Evolutionary conservation across 1,284 basidiomycete species (phyloP), one percentile per base, ranked within the genome.

Genomic region (Vanrija pseudolonga): DNA sequence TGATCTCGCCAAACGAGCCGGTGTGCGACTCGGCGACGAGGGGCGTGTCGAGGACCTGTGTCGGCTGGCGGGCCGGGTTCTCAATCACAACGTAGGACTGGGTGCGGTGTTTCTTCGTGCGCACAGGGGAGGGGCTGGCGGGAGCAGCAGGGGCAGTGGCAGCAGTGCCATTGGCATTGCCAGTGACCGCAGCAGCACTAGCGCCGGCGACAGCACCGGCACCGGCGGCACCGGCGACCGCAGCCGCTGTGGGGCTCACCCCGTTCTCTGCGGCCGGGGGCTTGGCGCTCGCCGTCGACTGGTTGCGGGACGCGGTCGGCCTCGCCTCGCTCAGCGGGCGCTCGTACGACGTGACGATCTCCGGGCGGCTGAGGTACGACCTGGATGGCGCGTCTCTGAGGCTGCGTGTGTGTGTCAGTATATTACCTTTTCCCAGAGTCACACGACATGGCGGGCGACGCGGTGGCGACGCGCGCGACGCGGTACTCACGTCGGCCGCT

Each of bases 361-460:
- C 53, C 45, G 45, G 47, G 11, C 47, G 43, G 46, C 68, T 66
- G 62, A 67, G 57, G 61, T 76, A 76, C 7, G 73, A 74, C 26
- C 73, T 61, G 4, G 73, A 74, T 15, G 68, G 68, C 36, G 63
- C 39, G 9, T 67, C 50, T 26, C 44, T 26, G 15, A 65, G 19
- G 5, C 60, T 61, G 42, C 6, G 18, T 37, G 12, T 26, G 38
- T 26, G 7, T 19, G 42, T 20, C 8, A 23, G 38, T 26, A 14
- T 46, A n/a, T n/a, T n/a, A n/a, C 22, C 14, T 26, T 4, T 7
- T 32, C 32, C 8, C 32, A 32, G 9, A 32, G 11, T 32, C 32
- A 4, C 32, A 32, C 32, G 32, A 32, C 32, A 12, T 12, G 32
- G 4, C 9, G 14, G 11, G 14, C 32, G 32, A 15, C 32, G 41